phyloP scores from a whole-genome alignment of 495 filamentous ascomycete genomes.

The Viridothelium virens region DNA sequence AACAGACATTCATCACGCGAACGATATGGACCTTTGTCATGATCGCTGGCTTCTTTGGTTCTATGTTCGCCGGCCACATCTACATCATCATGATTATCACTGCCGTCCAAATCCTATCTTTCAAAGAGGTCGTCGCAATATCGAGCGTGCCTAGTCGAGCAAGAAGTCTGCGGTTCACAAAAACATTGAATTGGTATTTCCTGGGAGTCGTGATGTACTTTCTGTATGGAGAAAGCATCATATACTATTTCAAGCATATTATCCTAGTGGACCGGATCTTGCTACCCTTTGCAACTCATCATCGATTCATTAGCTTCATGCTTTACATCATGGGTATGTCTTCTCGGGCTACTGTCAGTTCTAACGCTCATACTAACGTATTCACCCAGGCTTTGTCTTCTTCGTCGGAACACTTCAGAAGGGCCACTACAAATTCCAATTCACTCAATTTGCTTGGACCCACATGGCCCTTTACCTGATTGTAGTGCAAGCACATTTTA shows the following conservation, averaged over 20 bases:
- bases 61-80: conserved; percentile 90
- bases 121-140: conserved; percentile 99
- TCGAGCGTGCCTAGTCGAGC: conserved; percentile 87
- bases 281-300: conserved; percentile 88
- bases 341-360: background rate
- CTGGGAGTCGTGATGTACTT: conserved; percentile 99
- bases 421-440: conserved; percentile 95
- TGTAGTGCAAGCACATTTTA: conserved; percentile 95
- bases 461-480: conserved; percentile 99
- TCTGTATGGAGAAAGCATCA: conserved; percentile 94
- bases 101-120: conserved; percentile 88
- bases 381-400: conserved; percentile 79
- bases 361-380: background rate
- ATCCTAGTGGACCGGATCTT: conserved; percentile 90
- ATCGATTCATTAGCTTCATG: conserved; percentile 97
- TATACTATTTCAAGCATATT: conserved; percentile 99
- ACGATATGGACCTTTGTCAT: conserved; percentile 98
- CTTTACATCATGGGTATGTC: conserved; percentile 88
- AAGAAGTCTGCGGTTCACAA: conserved; percentile 86
- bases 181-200: conserved; percentile 98
- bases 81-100: conserved; percentile 92
- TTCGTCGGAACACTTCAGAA: conserved; percentile 95
- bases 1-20: conserved; percentile 92
- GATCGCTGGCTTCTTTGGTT: conserved; percentile 86
- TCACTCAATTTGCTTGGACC: conserved; percentile 98